Conservation (phyloP, 176 grass and related monocot species). For the Puya raimondii region DNA sequence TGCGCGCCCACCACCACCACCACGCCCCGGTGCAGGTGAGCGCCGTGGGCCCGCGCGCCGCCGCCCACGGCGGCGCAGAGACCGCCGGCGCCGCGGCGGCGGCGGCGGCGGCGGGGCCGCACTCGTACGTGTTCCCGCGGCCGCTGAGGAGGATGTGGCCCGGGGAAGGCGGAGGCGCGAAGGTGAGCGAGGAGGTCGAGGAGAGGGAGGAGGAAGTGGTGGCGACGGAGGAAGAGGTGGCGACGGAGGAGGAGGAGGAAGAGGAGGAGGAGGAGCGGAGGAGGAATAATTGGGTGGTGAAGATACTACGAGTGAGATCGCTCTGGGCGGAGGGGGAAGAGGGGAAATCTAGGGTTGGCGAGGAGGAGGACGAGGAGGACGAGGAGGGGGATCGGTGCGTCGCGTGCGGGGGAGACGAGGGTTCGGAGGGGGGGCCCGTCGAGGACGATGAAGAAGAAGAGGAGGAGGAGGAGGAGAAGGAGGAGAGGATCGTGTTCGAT, state of each 20-base stretch:
- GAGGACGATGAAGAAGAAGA: constrained; percentile 27
- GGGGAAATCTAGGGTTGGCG: not conserved
- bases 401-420: constrained; percentile 20
- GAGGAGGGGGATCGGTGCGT: constrained; percentile 13
- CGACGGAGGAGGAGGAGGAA: not conserved
- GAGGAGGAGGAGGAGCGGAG: constrained; percentile 15
- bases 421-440: not conserved
- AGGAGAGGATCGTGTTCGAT: constrained; percentile 42
- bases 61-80: constrained; percentile 1
- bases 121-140: not conserved
- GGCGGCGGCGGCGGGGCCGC: constrained; percentile 9
- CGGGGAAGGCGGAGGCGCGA: constrained; percentile 10
- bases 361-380: constrained; percentile 28
- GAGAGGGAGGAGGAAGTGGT: constrained; percentile 5
- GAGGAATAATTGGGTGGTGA: constrained; percentile 76
- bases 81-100: constrained; percentile 2
- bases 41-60: constrained; percentile 10
- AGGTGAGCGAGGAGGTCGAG: not conserved
- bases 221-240: constrained; percentile 2
- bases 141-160: constrained; percentile 31
- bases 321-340: constrained; percentile 25
- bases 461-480: constrained; percentile 23
- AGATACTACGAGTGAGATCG: constrained; percentile 73
- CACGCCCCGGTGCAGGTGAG: constrained; percentile 11
- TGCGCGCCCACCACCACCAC: not conserved